These are phyloP conservation scores for Fragilaria crotonensis DNA, from an alignment of 108 stramenopile genomes.

Conservation along the genomic window DNA sequence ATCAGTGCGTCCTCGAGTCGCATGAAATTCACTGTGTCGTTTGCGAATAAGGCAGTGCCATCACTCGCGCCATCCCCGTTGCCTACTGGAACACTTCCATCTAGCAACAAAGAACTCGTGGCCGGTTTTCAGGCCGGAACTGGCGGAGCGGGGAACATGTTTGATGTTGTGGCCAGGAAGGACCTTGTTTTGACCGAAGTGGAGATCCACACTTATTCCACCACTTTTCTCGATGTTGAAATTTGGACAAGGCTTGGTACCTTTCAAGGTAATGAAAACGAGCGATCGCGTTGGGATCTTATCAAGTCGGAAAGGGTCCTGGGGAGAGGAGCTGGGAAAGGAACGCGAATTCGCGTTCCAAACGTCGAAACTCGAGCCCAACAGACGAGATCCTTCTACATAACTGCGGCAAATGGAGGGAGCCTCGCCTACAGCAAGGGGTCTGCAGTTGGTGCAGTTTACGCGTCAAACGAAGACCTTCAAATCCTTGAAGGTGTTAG, in stretches of 20 bases:
- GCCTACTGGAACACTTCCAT: too few species aligned
- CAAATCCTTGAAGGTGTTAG: conserved; percentile 13
- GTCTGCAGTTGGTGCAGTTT: conserved; percentile 1
- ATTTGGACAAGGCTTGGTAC: conserved; percentile 14
- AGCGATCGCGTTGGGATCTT: conserved; percentile 10
- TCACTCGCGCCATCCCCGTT: too few species aligned
- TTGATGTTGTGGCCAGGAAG: conserved; percentile 11
- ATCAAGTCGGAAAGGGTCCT: background rate
- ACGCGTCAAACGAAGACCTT: conserved; percentile 7
- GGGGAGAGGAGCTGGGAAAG: conserved; percentile 12
- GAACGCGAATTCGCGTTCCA: conserved; percentile 3
- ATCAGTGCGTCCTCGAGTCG: too few species aligned
- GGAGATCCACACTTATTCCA: background rate
- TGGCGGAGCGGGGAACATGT: conserved; percentile 14
- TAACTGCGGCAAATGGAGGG: background rate
- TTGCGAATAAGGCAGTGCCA: too few species aligned
- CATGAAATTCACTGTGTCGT: too few species aligned
- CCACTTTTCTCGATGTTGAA: conserved; percentile 3
- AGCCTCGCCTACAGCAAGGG: conserved; percentile 13
- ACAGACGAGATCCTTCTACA: conserved; percentile 3
- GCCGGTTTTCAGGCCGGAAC: conserved; percentile 4
- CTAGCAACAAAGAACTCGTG: conserved; percentile 23
- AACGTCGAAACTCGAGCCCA: background rate
- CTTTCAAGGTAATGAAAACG: conserved; percentile 6
- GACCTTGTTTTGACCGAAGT: conserved; percentile 6